Evolutionary conservation across 2,329 filamentous ascomycete genomes (phyloP).

Genomic region (Mycosphaerella sp.): DNA sequence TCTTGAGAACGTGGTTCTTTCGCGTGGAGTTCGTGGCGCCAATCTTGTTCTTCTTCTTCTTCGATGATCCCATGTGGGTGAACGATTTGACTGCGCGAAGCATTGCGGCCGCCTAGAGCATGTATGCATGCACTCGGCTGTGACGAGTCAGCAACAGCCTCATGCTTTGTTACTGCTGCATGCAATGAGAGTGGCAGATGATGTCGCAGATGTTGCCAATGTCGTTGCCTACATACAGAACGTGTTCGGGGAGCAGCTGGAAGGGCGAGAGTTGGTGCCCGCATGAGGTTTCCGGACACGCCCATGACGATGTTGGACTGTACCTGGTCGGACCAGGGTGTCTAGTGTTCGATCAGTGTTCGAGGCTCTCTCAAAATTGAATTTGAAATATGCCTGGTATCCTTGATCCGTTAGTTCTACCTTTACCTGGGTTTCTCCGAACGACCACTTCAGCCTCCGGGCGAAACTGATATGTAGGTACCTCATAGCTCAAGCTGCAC

Average conservation of each 20-base stretch:
- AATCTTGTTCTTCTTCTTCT: constrained; percentile 6
- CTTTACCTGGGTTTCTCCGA: not conserved
- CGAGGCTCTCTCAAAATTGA: not conserved
- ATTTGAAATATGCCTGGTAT: not conserved
- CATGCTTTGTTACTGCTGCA: not conserved
- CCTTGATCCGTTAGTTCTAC: not conserved
- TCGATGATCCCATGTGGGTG: constrained; percentile 4
- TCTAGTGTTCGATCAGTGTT: not conserved
- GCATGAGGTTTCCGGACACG: not conserved
- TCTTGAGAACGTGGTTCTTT: constrained; percentile 12
- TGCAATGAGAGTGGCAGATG: not conserved
- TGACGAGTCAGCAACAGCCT: not conserved
- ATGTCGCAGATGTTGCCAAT: not conserved
- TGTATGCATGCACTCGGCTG: not conserved
- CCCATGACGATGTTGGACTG: not conserved
- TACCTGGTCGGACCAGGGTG: not conserved
- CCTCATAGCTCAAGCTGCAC: not conserved
- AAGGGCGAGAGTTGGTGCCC: not conserved
- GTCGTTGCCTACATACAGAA: not conserved
- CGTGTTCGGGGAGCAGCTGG: not conserved
- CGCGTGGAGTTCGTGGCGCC: constrained; percentile 11
- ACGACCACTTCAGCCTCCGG: not conserved
- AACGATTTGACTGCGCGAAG: constrained; percentile 13
- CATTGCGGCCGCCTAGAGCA: constrained; percentile 1
- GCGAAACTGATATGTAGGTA: not conserved